phyloP scores from a whole-genome alignment of 2,329 filamentous ascomycete species.

The Epichloe uncinata region DNA sequence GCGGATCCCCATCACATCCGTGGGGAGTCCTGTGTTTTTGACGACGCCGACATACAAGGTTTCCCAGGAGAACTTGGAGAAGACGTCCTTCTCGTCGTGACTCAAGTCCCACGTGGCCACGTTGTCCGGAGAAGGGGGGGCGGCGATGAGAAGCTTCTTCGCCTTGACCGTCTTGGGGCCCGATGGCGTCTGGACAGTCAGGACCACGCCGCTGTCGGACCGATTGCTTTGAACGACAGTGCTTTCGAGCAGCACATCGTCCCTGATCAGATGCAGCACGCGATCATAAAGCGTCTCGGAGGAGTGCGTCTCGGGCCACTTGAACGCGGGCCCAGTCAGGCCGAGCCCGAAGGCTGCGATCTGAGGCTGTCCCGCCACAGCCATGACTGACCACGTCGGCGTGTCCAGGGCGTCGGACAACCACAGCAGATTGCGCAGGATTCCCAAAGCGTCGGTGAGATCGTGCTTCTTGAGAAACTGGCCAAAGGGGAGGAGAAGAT shows the following conservation, averaged over 20 bases:
- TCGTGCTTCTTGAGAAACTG: too few relatives aligned
- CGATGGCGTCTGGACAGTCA: not conserved
- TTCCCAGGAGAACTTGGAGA: constrained; percentile 14
- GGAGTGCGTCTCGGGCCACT: not conserved
- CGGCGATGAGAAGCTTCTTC: constrained; percentile 17
- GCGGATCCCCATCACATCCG: not conserved
- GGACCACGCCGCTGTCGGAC: not conserved
- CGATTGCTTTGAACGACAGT: not conserved
- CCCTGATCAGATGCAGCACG: not conserved
- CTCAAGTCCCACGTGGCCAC: constrained; percentile 14
- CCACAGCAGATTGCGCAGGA: too few relatives aligned
- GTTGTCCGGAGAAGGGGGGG: constrained; percentile 14
- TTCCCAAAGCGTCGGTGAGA: too few relatives aligned
- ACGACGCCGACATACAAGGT: constrained; percentile 12
- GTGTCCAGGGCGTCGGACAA: too few relatives aligned
- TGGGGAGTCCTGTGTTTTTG: constrained; percentile 7
- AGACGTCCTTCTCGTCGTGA: constrained; percentile 11
- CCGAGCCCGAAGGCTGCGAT: not conserved
- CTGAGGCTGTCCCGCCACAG: not conserved
- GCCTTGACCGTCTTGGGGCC: constrained; percentile 2
- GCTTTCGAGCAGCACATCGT: not conserved
- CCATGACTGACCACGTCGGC: too few relatives aligned
- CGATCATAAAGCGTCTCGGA: constrained; percentile 1
- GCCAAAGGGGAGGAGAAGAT: too few relatives aligned
- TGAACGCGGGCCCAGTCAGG: not conserved